Evolutionary conservation across 1,284 basidiomycete species (phyloP).

Genomic region (Chondrostereum purpureum): DNA sequence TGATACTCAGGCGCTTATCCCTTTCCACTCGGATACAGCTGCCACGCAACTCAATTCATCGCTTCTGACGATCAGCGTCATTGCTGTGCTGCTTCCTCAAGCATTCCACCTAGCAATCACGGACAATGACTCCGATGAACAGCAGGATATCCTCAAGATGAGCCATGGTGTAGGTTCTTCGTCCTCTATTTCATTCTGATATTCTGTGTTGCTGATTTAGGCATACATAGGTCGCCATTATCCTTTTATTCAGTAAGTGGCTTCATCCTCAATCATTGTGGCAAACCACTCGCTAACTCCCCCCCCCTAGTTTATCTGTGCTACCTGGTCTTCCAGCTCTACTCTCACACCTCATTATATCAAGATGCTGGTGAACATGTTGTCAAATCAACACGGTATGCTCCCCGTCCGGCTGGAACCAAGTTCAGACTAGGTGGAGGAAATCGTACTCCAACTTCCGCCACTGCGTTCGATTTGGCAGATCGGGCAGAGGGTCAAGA

Average conservation of each 20-base stretch:
- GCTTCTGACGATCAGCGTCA: constrained; percentile 71
- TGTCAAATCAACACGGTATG: constrained; percentile 35
- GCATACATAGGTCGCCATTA: constrained; percentile 57
- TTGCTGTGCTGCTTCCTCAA: constrained; percentile 75
- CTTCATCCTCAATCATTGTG: constrained; percentile 2
- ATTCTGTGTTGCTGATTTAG: constrained; percentile 4
- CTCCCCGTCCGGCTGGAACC: constrained; percentile 15
- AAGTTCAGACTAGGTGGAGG: constrained; percentile 4
- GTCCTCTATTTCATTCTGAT: no score
- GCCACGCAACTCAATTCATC: constrained; percentile 78
- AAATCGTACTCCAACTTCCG: not conserved
- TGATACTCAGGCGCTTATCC: constrained; percentile 8
- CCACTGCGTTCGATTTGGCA: no score
- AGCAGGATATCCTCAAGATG: constrained; percentile 57
- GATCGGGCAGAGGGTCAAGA: not conserved
- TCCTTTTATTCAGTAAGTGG: constrained; percentile 69
- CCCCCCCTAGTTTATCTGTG: constrained; percentile 50
- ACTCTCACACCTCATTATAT: constrained; percentile 75
- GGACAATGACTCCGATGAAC: constrained; percentile 22
- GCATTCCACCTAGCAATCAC: constrained; percentile 47
- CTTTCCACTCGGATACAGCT: constrained; percentile 38
- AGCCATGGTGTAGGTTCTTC: constrained; percentile 64
- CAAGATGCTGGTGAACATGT: constrained; percentile 38
- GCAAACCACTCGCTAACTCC: constrained; percentile 6
- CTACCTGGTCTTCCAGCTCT: constrained; percentile 83